Conservation (phyloP, 352 stramenopile species). For the Pseudoperonospora humuli region DNA sequence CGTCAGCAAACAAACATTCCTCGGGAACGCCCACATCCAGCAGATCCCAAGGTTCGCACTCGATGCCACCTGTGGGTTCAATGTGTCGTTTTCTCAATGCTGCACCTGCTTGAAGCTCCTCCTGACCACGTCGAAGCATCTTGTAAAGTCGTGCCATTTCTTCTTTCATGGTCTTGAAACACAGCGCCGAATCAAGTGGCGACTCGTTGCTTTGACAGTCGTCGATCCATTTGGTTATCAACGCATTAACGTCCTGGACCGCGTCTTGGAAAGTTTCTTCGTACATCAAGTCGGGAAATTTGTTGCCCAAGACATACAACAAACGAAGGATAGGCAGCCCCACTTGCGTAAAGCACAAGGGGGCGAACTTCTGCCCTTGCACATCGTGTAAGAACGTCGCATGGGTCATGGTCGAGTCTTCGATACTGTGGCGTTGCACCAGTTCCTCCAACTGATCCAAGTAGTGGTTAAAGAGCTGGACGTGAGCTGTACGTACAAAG, state of each 20-base stretch:
- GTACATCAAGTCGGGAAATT: conserved; percentile 43
- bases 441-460: conserved; percentile 24
- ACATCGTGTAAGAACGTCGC: conserved; percentile 20
- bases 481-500: conserved; percentile 17
- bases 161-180: conserved; percentile 25
- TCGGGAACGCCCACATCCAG: conserved; percentile 20
- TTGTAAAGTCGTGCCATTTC: conserved; percentile 21
- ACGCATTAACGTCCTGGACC: conserved; percentile 11
- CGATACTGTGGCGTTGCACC: conserved; percentile 24
- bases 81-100: conserved; percentile 6
- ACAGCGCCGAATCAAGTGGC: conserved; percentile 22
- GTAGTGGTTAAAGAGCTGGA: conserved; percentile 25
- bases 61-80: not conserved
- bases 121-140: conserved; percentile 23
- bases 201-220: not conserved
- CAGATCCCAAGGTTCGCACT: conserved; percentile 20
- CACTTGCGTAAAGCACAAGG: conserved; percentile 33
- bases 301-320: conserved; percentile 32
- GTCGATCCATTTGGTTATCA: conserved; percentile 24
- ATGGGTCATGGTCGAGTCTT: conserved; percentile 17
- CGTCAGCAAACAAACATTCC: conserved; percentile 11
- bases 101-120: conserved; percentile 5
- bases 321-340: conserved; percentile 30
- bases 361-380: conserved; percentile 21
- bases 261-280: conserved; percentile 26